These are phyloP conservation scores for Pleurotus ostreatus DNA, from an alignment of 768 basidiomycete species.

Conservation along the genomic window DNA sequence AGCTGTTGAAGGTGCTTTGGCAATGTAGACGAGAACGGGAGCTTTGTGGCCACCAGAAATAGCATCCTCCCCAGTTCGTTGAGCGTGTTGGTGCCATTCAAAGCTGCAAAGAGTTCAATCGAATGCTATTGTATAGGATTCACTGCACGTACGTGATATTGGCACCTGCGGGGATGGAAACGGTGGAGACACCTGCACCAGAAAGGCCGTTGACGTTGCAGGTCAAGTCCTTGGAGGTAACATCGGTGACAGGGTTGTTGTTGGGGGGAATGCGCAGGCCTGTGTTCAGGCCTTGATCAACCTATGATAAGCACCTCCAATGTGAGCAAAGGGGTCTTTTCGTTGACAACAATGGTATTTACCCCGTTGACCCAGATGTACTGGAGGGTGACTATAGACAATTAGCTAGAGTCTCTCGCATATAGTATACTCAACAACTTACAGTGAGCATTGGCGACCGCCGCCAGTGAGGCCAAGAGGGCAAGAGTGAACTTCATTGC, in stretches of 20 bases:
- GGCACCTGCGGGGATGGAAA: conserved; percentile 38
- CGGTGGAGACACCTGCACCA: conserved; percentile 34
- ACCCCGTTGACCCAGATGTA: conserved; percentile 50
- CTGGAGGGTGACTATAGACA: conserved; percentile 40
- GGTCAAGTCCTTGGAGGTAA: conserved; percentile 47
- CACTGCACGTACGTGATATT: conserved; percentile 31
- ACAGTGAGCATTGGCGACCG: conserved; percentile 39
- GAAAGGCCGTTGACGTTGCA: conserved; percentile 49
- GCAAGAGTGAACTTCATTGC: conserved; percentile 32
- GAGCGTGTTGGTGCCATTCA: conserved; percentile 53
- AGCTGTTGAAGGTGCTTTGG: conserved; percentile 43
- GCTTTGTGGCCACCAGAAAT: conserved; percentile 50
- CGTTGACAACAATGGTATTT: conserved; percentile 6
- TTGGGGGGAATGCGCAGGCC: conserved; percentile 44
- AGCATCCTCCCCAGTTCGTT: conserved; percentile 49
- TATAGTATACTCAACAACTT: conserved; percentile 3
- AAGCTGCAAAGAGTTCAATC: conserved; percentile 25
- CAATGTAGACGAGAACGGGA: conserved; percentile 46
- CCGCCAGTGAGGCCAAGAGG: conserved; percentile 26
- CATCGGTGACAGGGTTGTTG: conserved; percentile 55
- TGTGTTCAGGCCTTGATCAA: conserved; percentile 41
- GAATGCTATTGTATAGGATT: neutral
- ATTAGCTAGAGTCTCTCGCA: neutral
- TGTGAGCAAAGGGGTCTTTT: neutral
- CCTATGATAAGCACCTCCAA: conserved; percentile 19